These are phyloP conservation scores for Lasiodiplodia sp. DNA, from an alignment of 2,329 filamentous ascomycete genomes.

Conservation along the genomic window DNA sequence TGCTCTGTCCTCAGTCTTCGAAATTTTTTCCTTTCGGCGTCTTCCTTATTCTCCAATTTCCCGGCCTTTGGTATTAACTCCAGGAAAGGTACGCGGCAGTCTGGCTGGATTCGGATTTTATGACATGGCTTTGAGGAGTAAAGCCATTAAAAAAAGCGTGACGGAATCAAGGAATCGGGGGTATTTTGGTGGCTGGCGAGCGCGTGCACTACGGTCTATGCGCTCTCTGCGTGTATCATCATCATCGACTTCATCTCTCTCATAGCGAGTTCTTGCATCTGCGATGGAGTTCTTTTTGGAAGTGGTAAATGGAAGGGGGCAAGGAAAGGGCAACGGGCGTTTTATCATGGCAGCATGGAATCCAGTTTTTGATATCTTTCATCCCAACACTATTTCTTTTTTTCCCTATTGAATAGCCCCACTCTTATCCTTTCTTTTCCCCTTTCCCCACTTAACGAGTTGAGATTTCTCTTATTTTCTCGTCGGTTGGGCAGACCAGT, in stretches of 20 bases:
- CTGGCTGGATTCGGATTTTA: slow-evolving; percentile 1
- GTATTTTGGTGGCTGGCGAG: neutral
- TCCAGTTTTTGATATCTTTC: neutral
- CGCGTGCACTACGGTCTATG: neutral
- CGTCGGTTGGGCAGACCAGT: neutral
- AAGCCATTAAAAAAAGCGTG: slow-evolving; percentile 9
- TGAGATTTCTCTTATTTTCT: neutral
- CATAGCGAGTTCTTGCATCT: slow-evolving; percentile 22
- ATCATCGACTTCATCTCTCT: slow-evolving; percentile 16
- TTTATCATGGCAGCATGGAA: slow-evolving; percentile 5
- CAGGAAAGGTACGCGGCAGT: neutral
- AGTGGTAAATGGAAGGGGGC: neutral
- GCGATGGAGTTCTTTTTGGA: slow-evolving; percentile 19
- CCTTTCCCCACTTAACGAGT: neutral
- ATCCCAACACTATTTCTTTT: neutral
- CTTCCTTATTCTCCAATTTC: neutral
- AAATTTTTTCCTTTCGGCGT: neutral
- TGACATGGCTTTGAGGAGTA: neutral
- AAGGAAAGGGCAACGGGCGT: slow-evolving; percentile 5
- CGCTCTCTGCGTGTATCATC: slow-evolving; percentile 9
- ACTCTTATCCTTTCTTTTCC: neutral
- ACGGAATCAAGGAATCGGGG: neutral
- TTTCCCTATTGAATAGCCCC: neutral
- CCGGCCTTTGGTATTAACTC: neutral
- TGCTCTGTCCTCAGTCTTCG: neutral